Percentiles rank a stretch among this genome's conserved stretches.
phyloP scores from a whole-genome alignment of 306 rosid genomes.

The Begonia fuchsioides region DNA sequence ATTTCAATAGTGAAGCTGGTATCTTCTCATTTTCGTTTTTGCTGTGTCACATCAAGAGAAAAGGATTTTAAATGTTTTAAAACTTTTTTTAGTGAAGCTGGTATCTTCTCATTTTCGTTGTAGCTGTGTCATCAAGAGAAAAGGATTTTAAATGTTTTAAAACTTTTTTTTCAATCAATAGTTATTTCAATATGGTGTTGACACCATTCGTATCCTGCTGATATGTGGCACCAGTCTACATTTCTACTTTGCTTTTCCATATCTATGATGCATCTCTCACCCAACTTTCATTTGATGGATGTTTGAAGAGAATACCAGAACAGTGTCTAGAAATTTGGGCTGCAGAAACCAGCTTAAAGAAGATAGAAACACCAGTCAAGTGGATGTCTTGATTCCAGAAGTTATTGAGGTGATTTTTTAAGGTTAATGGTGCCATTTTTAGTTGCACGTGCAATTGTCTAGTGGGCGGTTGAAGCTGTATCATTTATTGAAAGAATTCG shows the following conservation, averaged over 20 bases:
- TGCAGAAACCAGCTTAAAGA: conserved; percentile 38
- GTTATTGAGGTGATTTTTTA: conserved; percentile 64
- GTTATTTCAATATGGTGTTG: too few species aligned
- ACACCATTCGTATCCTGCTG: too few species aligned
- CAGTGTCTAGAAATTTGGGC: conserved; percentile 82
- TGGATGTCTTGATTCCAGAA: conserved; percentile 84
- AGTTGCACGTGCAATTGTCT: too few species aligned
- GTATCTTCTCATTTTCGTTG: conserved; percentile 27
- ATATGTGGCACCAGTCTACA: too few species aligned
- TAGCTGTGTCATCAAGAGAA: background rate
- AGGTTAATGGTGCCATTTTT: too few species aligned
- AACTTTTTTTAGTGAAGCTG: conserved; percentile 52
- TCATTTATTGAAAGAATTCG: too few species aligned
- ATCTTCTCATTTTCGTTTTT: conserved; percentile 14
- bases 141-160: conserved; percentile 2
- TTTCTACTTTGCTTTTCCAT: conserved; percentile 3
- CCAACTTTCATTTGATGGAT: background rate
- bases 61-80: conserved; percentile 2
- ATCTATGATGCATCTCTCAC: background rate
- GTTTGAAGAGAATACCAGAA: conserved; percentile 85
- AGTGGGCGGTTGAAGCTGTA: too few species aligned
- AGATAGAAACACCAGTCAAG: conserved; percentile 26
- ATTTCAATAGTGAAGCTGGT: conserved; percentile 95
- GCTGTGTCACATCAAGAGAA: background rate
- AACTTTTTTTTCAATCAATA: too few species aligned